Base-by-base conservation (phyloP, 2,329 filamentous ascomycete genomes). In the Colletotrichum trifolii region DNA sequence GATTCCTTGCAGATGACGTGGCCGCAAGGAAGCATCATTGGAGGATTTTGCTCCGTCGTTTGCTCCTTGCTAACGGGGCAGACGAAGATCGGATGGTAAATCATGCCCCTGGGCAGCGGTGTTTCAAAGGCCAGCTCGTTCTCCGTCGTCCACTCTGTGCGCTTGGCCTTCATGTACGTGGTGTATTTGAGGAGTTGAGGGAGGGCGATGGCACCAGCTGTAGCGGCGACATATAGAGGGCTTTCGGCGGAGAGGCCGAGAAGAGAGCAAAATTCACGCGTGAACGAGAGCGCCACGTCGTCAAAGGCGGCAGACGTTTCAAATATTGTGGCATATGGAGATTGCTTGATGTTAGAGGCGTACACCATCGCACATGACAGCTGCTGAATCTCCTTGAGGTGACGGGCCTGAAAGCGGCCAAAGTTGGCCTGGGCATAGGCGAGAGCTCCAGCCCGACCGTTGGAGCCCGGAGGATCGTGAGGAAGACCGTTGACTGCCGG, bases 41-140 rank as follows among this genome's bases (percentile, higher is more conserved):
- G 94, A 10, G 96, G 96, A 76, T 99, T 99, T 33, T 85, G 81
- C 73, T 97, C 94, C 0, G 95, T 99, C 0, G 92, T 94, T 77
- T 99, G 96, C 75, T 97, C 96, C 77, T 98, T 98, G 72, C 91
- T 94, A 6, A 99, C 96, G 0, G 96, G 96, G 74, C 96, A 99
- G 46, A 99, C 96, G 75, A 99, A 99, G 74, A 99, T 97, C 60
- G 92, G 92, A 77, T 99, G 96, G 81, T 97, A 99, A 53, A 89
- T 82, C 85, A 88, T 88, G 69, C 81, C 84, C 54, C 77, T 74
- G 1, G 87, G 86, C 2, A 89, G 78, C 2, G 87, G 84, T 2
- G 87, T 89, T 72, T 92, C 85, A 74, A 94, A 96, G 0, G 95
- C 93, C 15, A 99, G 82, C 77, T 99, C 96, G 73, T 96, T 90